Conservation (phyloP, 192 early-diverging fungal species). For the Spinellus fusiger region DNA sequence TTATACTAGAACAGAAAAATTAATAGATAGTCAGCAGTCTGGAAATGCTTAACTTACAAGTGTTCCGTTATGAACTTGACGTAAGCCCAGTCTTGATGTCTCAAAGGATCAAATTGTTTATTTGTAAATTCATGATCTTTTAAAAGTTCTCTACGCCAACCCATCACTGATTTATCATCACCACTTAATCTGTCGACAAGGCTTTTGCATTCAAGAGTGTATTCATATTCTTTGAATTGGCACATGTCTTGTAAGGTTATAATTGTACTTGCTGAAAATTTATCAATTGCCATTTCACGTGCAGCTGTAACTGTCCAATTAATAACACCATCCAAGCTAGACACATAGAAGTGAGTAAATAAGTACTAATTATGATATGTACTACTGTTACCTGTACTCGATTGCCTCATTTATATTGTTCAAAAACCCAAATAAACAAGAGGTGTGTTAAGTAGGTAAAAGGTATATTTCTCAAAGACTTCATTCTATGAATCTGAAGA, state of each 20-base stretch:
- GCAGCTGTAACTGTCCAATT: constrained; percentile 10
- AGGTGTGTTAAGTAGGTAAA: neutral
- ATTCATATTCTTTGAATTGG: constrained; percentile 15
- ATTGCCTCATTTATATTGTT: constrained; percentile 11
- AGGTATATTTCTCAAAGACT: neutral
- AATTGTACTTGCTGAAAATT: constrained; percentile 14
- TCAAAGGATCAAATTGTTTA: constrained; percentile 6
- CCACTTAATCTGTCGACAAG: constrained; percentile 4
- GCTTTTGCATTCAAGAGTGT: constrained; percentile 6
- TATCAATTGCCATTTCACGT: constrained; percentile 10
- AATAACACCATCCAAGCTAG: constrained; percentile 13
- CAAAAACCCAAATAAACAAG: too few relatives aligned
- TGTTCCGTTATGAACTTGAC: constrained; percentile 12
- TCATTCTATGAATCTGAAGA: neutral
- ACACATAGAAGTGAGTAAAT: constrained; percentile 7
- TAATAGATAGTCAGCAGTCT: constrained; percentile 11
- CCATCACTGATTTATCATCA: constrained; percentile 6
- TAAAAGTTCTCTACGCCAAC: constrained; percentile 7
- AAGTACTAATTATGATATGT: constrained; percentile 11
- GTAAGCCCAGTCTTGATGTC: constrained; percentile 11
- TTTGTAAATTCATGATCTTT: constrained; percentile 5
- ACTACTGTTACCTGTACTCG: constrained; percentile 13
- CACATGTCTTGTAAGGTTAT: constrained; percentile 12
- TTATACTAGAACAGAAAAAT: constrained; percentile 3
- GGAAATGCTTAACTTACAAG: constrained; percentile 12